Evolutionary conservation across 352 stramenopile species (phyloP), one percentile per base, ranked within the genome.

Genomic region (Pythium brachiatum): DNA sequence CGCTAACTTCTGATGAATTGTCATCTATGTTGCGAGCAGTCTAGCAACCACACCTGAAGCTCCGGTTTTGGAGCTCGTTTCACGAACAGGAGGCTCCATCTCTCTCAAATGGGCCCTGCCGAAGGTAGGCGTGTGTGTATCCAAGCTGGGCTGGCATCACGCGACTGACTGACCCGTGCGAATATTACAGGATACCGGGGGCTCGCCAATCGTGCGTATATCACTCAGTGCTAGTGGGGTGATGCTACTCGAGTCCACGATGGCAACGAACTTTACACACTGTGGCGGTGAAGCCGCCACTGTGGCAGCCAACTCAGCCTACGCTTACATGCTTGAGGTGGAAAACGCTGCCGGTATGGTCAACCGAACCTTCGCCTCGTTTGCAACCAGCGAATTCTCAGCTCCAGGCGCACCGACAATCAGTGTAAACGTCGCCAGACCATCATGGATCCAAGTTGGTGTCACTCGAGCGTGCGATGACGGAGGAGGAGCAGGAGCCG

Each of bases 271-370:
- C 0, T 88, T 77, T 23, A 70, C 60, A 11, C 67, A 86, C 46
- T 88, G 79, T 43, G 65, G 56, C 1, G 50, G 43, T 7, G 52
- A 16, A 3, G 41, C 7, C 20, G 41, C n/a, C n/a, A 7, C 41
- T 7, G 41, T 86, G 20, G 7, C 16, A 2, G 6, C 53, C 0
- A 68, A 48, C 21, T 72, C 53, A 0, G 63, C 64, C 7, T 84
- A 78, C 48, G 62, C 69, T 1, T 88, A 83, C 39, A 56, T 61
- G 31, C 56, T 88, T 18, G 75, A 81, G 44, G 68, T 86, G 18
- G 72, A 83, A 52, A 88, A 88, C 51, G 29, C 52, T 0, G 60
- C 50, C 3, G 79, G 79, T 2, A 54, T 74, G 38, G n/a, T 66
- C 5, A 72, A 58, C 38, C 67, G 56, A 31, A 46, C 54, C 3